These are phyloP conservation scores for Chloranthus sessilifolius DNA, from an alignment of 164 flowering plant genomes.

Conservation along the genomic window DNA sequence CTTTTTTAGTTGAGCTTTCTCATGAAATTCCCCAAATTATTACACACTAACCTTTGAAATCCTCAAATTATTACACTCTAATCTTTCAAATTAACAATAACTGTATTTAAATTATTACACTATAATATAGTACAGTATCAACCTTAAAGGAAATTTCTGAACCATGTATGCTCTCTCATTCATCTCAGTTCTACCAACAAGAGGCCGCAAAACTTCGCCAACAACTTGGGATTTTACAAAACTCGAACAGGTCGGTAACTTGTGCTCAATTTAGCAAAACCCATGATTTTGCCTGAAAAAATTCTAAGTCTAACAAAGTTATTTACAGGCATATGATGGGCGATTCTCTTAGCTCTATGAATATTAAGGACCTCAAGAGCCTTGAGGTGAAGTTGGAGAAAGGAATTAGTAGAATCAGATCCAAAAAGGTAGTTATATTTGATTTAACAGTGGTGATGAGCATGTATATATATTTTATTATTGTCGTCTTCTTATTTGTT, in stretches of 20 bases:
- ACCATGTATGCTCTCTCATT: no score
- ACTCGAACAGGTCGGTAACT: constrained; percentile 46
- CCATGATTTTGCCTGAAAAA: no score
- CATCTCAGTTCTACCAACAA: constrained; percentile 72
- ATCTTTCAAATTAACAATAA: no score
- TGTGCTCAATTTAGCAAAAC: no score
- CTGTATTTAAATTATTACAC: no score
- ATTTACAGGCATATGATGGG: constrained; percentile 67
- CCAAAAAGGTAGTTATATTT: constrained; percentile 58
- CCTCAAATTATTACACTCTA: no score
- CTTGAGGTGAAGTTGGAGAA: constrained; percentile 59
- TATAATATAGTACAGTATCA: no score
- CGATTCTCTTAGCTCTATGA: constrained; percentile 46
- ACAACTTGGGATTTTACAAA: constrained; percentile 50
- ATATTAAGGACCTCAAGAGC: constrained; percentile 54
- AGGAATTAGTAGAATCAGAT: constrained; percentile 65
- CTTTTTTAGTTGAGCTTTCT: no score
- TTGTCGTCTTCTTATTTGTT: background rate
- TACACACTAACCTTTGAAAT: no score
- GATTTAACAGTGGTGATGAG: background rate
- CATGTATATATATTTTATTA: background rate
- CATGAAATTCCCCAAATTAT: no score
- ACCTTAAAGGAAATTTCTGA: no score
- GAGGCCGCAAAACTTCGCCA: constrained; percentile 63
- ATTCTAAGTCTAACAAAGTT: background rate